Percentiles rank a stretch among this genome's conserved stretches.
These are phyloP conservation scores for Huntiella omanensis DNA, from an alignment of 2,329 filamentous ascomycete species.

Conservation along the genomic window DNA sequence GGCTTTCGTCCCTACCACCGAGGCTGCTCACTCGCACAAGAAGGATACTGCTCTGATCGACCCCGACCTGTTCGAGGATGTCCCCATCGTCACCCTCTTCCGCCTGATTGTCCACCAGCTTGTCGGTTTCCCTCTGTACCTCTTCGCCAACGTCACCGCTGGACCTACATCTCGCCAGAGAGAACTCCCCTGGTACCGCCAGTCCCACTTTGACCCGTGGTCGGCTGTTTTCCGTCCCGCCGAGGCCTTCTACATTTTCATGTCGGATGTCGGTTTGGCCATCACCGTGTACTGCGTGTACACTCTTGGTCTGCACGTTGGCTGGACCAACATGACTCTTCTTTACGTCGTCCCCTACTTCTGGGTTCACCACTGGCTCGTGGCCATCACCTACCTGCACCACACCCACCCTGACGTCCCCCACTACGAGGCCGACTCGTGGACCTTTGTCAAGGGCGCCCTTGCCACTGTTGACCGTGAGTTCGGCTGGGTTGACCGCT, in stretches of 20 bases:
- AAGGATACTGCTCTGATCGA: slow-evolving; percentile 21
- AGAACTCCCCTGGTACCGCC: slow-evolving; percentile 23
- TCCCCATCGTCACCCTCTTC: slow-evolving; percentile 35
- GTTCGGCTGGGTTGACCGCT: slow-evolving; percentile 43
- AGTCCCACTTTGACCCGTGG: slow-evolving; percentile 42
- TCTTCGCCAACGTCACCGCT: slow-evolving; percentile 37
- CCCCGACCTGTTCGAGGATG: slow-evolving; percentile 41
- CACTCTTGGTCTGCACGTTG: slow-evolving; percentile 26
- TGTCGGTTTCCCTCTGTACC: slow-evolving; percentile 44
- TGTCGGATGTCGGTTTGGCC: slow-evolving; percentile 41
- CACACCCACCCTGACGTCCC: slow-evolving; percentile 36
- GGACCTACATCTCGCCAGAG: slow-evolving; percentile 29
- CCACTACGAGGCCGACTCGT: slow-evolving; percentile 38
- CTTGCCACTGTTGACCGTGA: slow-evolving; percentile 45
- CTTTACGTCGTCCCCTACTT: slow-evolving; percentile 47
- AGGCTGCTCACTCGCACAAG: slow-evolving; percentile 17
- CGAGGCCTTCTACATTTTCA: slow-evolving; percentile 35
- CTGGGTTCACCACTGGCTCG: slow-evolving; percentile 55
- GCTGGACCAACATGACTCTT: slow-evolving; percentile 31
- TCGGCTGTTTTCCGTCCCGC: slow-evolving; percentile 40
- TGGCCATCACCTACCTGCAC: slow-evolving; percentile 59
- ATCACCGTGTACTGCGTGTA: slow-evolving; percentile 33
- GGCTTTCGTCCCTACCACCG: slow-evolving; percentile 38
- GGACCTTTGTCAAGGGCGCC: slow-evolving; percentile 44
- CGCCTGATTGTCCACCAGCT: slow-evolving; percentile 43